Evolutionary conservation across 805 yeast genomes (phyloP), one percentile per base, ranked within the genome.

Genomic region (Saccharomycopsis sp.): DNA sequence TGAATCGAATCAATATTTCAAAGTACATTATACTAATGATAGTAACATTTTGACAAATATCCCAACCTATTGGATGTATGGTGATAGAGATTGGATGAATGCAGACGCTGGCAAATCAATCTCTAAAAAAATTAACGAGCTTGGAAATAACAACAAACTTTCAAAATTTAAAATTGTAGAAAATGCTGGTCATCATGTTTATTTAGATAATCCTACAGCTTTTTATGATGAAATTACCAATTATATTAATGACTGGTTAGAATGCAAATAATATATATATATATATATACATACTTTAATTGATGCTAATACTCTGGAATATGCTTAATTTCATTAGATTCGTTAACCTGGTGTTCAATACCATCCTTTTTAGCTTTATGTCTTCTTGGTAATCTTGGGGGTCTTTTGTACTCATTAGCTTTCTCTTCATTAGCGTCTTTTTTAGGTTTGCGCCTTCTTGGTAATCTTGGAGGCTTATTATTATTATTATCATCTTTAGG

Each of bases 141-240:
- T 44, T 22, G 55, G 53, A 65, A 38, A 68, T 67, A 53, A 52
- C 65, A 36, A 71, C 65, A 48, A 67, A 65, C 45, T 67, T 70
- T 58, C 68, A 43, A 58, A 57, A 21, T 70, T 72, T 7, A 48
- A 60, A 19, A 62, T 66, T 38, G 65, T 85, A n/a, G 69, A 68
- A 7, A 67, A 77, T 51, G 70, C 84, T 4, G 94, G 94, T 1
- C 94, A 85, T 59, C 94, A 85, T 58, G 55, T 85, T n/a, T 85
- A 84, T 56, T 65, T 85, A 48, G 95, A 85, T 58, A 82, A 82
- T 56, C 64, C 68, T 38, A 49, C 56, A 7, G 66, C 54, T 23
- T 85, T 85, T 55, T 79, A 82, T 55, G 52, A 61, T 14, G 43
- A 27, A n/a, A 28, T 49, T 3, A 23, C 37, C 9, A 31, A 37